These are phyloP conservation scores for Pseudonectria buxi DNA, from an alignment of 2,329 filamentous ascomycete species.

Conservation along the genomic window DNA sequence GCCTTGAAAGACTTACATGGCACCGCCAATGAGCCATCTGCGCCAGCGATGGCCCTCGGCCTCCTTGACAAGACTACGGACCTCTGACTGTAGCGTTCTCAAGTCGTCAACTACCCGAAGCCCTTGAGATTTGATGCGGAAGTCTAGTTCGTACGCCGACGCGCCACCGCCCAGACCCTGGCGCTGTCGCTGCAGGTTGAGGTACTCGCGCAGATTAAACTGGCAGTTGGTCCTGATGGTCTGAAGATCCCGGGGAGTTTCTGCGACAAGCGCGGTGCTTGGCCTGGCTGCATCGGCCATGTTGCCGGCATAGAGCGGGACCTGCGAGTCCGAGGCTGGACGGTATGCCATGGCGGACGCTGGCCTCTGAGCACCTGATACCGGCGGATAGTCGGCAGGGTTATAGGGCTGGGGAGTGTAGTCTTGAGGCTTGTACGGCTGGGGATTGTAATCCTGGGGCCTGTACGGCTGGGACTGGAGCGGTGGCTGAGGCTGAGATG, in stretches of 20 bases:
- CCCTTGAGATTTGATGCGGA: slow-evolving; percentile 37
- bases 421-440: slow-evolving; percentile 13
- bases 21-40: slow-evolving; percentile 44
- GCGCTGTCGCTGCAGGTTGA: slow-evolving; percentile 26
- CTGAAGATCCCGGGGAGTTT: slow-evolving; percentile 21
- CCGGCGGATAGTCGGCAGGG: slow-evolving; percentile 18
- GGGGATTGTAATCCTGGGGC: slow-evolving; percentile 12
- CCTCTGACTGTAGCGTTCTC: slow-evolving; percentile 35
- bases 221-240: slow-evolving; percentile 29
- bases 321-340: slow-evolving; percentile 15
- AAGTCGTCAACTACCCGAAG: slow-evolving; percentile 39
- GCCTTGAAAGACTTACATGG: slow-evolving; percentile 35
- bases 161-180: slow-evolving; percentile 21
- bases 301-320: slow-evolving; percentile 10
- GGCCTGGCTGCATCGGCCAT: slow-evolving; percentile 7
- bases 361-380: slow-evolving; percentile 5
- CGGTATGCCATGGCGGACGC: slow-evolving; percentile 15
- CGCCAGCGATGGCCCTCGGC: slow-evolving; percentile 46
- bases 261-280: slow-evolving; percentile 11
- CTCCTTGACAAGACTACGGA: slow-evolving; percentile 35
- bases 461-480: slow-evolving; percentile 13
- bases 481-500: slow-evolving; percentile 9
- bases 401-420: slow-evolving; percentile 10
- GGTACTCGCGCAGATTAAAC: slow-evolving; percentile 30
- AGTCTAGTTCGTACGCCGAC: slow-evolving; percentile 32